These are phyloP conservation scores for Alternaria angustiovoidea DNA, from an alignment of 2,329 filamentous ascomycete genomes.

Conservation along the genomic window DNA sequence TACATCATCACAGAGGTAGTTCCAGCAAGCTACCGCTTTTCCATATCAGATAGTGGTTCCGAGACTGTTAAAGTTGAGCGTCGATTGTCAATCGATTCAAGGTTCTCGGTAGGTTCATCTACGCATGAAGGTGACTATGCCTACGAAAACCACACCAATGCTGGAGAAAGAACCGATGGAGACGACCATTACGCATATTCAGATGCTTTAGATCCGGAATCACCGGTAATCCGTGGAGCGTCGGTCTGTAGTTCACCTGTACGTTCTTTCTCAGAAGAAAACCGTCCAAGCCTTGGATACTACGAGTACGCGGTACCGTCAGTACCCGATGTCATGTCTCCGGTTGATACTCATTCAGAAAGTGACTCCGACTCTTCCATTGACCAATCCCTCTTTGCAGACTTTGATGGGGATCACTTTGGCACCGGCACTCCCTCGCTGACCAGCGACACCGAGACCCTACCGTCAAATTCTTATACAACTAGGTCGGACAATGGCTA, in stretches of 20 bases:
- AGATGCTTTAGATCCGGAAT: not conserved
- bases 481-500: not conserved
- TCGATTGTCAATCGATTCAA: not conserved
- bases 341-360: not conserved
- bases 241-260: not conserved
- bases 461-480: not conserved
- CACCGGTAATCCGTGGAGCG: not conserved
- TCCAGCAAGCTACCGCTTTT: not conserved
- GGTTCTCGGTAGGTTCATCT: not conserved
- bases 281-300: not conserved
- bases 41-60: not conserved
- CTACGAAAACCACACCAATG: not conserved
- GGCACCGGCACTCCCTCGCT: not conserved
- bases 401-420: not conserved
- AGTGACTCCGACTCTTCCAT: not conserved
- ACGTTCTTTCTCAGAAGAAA: not conserved
- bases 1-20: not conserved
- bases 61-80: not conserved
- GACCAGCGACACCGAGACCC: not conserved
- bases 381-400: constrained; percentile 11
- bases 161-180: not conserved
- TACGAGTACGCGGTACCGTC: not conserved
- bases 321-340: not conserved
- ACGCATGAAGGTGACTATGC: not conserved
- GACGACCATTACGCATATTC: not conserved